Evolutionary conservation across 2,329 filamentous ascomycete genomes (phyloP).

Genomic region (Ophiostoma sp.): DNA sequence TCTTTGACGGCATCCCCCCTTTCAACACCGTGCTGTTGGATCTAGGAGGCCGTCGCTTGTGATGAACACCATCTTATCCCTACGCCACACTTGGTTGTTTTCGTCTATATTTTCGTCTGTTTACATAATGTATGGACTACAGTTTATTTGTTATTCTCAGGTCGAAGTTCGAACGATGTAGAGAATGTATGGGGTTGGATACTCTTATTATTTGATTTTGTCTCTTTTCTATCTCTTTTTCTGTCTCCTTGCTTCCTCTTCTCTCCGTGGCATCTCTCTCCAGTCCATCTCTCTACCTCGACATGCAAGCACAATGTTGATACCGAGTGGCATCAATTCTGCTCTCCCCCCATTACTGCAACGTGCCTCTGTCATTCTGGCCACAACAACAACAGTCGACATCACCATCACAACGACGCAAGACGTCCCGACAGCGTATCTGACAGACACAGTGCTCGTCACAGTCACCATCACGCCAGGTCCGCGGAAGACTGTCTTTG

Average conservation of each 20-base stretch:
- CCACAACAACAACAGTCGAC: not conserved
- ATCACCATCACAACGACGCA: not conserved
- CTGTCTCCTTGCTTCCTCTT: not conserved
- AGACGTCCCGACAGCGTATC: not conserved
- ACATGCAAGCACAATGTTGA: not conserved
- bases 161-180: not conserved
- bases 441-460: not conserved
- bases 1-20: not conserved
- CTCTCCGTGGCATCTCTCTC: not conserved
- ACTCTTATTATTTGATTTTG: not conserved
- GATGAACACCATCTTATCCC: not conserved
- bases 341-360: not conserved
- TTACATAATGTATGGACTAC: not conserved
- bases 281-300: not conserved
- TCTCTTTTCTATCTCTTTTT: not conserved
- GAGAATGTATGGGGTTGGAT: not conserved
- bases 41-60: not conserved
- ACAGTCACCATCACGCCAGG: not conserved
- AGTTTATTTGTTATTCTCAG: not conserved
- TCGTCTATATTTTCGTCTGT: not conserved
- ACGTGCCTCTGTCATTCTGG: not conserved
- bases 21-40: not conserved
- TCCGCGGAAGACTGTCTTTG: not conserved
- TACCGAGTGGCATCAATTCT: not conserved
- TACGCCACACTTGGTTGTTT: not conserved